Percentiles rank a stretch among this genome's conserved stretches.
Evolutionary conservation across 2,329 filamentous ascomycete genomes (phyloP).

Genomic region (Diaporthe sp.): DNA sequence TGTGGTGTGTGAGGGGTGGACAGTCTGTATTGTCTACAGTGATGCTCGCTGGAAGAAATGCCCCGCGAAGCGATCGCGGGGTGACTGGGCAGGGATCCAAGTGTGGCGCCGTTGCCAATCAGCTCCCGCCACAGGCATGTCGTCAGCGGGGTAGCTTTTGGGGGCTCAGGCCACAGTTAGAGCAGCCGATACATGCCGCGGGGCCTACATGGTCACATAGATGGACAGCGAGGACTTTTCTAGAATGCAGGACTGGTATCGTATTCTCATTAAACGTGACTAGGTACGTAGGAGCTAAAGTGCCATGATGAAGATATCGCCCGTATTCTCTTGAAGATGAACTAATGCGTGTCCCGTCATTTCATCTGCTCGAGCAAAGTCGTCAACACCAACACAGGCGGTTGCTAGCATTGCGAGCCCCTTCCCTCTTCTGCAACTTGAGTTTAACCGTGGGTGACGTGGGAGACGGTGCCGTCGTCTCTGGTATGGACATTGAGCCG

Average conservation of each 20-base stretch:
- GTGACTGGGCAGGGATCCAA: slow-evolving; percentile 36
- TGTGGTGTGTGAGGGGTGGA: background rate
- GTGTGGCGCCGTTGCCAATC: slow-evolving; percentile 27
- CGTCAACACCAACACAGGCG: background rate
- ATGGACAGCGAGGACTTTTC: background rate
- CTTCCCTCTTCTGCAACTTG: background rate
- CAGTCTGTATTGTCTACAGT: background rate
- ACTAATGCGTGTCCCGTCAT: background rate
- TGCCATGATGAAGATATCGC: background rate
- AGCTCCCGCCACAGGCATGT: slow-evolving; percentile 32
- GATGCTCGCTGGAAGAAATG: slow-evolving; percentile 35
- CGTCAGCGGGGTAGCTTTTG: slow-evolving; percentile 32
- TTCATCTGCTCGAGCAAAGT: background rate
- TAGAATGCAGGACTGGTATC: background rate
- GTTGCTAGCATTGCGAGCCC: background rate
- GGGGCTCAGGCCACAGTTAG: background rate
- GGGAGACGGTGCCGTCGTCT: slow-evolving; percentile 71
- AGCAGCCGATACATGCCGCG: background rate
- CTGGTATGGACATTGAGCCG: slow-evolving; percentile 71
- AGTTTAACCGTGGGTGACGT: slow-evolving; percentile 68
- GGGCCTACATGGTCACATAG: background rate
- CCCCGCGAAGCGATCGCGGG: slow-evolving; percentile 46
- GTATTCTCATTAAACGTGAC: slow-evolving; percentile 23
- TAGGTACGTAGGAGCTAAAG: background rate
- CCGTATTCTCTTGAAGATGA: background rate